Percentiles rank a stretch among this genome's conserved stretches.
These are phyloP conservation scores for Talaromyces proteolyticus DNA, from an alignment of 495 filamentous ascomycete genomes.

Conservation along the genomic window DNA sequence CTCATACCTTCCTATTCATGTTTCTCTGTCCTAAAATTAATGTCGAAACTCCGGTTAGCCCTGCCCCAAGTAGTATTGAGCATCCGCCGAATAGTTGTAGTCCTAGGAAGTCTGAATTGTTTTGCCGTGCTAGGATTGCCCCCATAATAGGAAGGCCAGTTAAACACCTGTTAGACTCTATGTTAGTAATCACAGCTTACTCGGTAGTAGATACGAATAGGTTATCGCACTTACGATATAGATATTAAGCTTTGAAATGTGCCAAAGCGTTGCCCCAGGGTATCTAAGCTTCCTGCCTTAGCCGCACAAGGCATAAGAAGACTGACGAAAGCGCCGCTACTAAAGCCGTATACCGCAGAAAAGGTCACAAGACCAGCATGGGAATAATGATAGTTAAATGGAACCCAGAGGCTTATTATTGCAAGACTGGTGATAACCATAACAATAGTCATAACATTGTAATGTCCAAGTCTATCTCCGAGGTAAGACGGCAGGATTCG, in stretches of 20 bases:
- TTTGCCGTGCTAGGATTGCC: constrained; percentile 14
- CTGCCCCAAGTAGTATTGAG: no score
- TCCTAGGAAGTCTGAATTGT: constrained; percentile 30
- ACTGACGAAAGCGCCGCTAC: constrained; percentile 27
- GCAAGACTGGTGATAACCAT: constrained; percentile 12
- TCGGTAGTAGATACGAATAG: background rate
- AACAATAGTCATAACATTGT: constrained; percentile 20
- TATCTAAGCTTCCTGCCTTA: constrained; percentile 16
- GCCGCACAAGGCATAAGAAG: constrained; percentile 29
- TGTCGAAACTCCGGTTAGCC: no score
- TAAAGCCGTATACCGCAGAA: constrained; percentile 24
- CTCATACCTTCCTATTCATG: no score
- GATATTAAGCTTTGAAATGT: constrained; percentile 23
- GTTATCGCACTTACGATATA: constrained; percentile 13
- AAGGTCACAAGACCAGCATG: constrained; percentile 26
- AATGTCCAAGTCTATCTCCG: constrained; percentile 22
- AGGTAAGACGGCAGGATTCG: constrained; percentile 22
- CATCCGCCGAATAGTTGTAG: constrained; percentile 56
- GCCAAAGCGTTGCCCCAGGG: constrained; percentile 20
- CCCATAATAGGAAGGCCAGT: constrained; percentile 26
- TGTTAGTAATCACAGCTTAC: background rate
- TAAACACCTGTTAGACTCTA: constrained; percentile 13
- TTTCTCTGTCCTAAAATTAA: no score
- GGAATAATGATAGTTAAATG: constrained; percentile 13
- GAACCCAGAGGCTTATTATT: constrained; percentile 18